These are phyloP conservation scores for Diaporthe capsici DNA, from an alignment of 2,329 filamentous ascomycete species.

Conservation along the genomic window DNA sequence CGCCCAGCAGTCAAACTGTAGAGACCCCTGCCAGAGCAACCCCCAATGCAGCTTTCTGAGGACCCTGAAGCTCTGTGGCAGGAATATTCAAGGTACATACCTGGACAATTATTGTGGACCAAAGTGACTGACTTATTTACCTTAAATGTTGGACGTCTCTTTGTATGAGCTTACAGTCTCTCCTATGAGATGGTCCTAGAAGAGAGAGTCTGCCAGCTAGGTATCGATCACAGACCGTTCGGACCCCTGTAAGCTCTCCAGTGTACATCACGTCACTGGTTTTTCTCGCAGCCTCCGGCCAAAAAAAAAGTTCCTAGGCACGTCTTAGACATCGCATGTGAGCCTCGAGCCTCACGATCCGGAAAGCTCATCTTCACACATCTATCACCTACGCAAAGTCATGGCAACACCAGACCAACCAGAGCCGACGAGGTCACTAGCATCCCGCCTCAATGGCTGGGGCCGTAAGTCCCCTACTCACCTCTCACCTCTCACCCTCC, in stretches of 20 bases:
- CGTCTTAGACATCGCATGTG: not conserved
- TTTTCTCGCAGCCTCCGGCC: not conserved
- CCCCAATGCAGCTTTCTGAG: conserved; percentile 10
- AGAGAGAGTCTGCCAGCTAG: not conserved
- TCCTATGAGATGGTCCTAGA: not conserved
- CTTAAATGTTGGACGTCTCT: not conserved
- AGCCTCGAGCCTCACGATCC: not conserved
- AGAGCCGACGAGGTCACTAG: conserved; percentile 50
- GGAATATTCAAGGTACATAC: not conserved
- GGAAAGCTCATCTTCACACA: not conserved
- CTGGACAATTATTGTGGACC: not conserved
- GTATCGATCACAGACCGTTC: not conserved
- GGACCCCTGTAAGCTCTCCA: conserved; percentile 18
- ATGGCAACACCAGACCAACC: conserved; percentile 29
- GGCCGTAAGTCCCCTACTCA: conserved; percentile 60
- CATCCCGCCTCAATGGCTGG: conserved; percentile 59
- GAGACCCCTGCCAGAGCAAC: conserved; percentile 16
- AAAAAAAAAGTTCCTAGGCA: conserved; percentile 8
- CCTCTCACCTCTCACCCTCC: not conserved
- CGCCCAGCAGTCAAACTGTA: not conserved
- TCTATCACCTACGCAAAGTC: not conserved
- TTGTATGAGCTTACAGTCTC: not conserved
- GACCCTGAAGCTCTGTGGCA: not conserved
- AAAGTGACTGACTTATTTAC: no score
- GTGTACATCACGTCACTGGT: conserved; percentile 28